Base-by-base conservation (phyloP, 2,329 filamentous ascomycete genomes). In the Ilyonectria mors-panacis region DNA sequence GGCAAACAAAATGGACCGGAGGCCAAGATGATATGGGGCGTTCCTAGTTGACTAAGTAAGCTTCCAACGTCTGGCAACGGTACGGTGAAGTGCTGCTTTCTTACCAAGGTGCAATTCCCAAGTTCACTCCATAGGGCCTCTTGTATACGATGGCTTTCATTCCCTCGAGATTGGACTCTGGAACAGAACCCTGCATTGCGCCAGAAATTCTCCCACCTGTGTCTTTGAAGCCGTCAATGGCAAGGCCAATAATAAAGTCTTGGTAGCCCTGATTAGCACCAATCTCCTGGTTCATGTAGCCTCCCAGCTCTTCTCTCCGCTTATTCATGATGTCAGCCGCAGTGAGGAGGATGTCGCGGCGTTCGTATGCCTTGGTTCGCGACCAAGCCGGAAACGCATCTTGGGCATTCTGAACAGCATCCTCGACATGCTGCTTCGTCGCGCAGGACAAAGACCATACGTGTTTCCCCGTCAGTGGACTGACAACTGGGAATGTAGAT, bases 181-280 rank as follows among this genome's bases (percentile, higher is more conserved):
- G 77, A 5, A 79, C 73, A 28, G 61, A 73, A 7, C 77, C 81
- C n/a, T 53, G 51, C 39, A 78, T 54, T 3, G 70, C 76, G 3
- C 61, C 65, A 1, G 68, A 72, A 5, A 83, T 76, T 23, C 79
- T 70, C 0, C 79, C 80, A 1, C 80, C 81, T 4, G 81, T 77
- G 64, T 83, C 80, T 5, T 72, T 73, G 1, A 82, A 65, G 2
- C 79, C 72, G 7, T 80, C 76, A 21, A 76, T 66, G 0, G 79
- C 63, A 5, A 78, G 66, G 1, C 61, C 56, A 1, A 79, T 33
- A 53, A 82, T 81, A 56, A 82, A 80, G 2, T 70, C 50, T 6
- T 67, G 63, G 15, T 62, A 70, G 30, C 30, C 59, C 26, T 61
- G 37, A 2, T 61, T 55, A 7, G 67, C 68, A 4, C 59, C 68